Percentiles rank a stretch among this genome's conserved stretches.
phyloP scores from a whole-genome alignment of 257 asterid species.

The Anisodus acutangulus region DNA sequence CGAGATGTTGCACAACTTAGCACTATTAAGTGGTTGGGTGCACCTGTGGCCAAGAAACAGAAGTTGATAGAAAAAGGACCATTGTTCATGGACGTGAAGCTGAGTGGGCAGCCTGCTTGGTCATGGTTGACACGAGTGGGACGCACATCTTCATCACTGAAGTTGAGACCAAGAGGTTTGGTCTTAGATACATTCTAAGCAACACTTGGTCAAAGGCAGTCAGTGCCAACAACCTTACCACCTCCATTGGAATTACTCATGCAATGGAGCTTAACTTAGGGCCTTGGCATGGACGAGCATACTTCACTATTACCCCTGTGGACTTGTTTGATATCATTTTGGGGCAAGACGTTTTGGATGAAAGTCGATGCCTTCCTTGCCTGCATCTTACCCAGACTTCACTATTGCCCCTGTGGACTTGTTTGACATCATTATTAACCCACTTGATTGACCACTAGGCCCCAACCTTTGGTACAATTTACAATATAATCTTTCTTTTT shows the following conservation, averaged over 20 bases:
- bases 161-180: not conserved
- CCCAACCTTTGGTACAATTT: not conserved
- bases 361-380: no score
- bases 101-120: not conserved
- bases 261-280: not conserved
- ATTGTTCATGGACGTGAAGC: not conserved
- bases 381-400: no score
- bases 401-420: no score
- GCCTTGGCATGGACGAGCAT: not conserved
- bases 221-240: not conserved
- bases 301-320: no score
- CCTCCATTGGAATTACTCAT: not conserved
- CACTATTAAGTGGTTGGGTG: no score
- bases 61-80: no score
- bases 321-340: no score
- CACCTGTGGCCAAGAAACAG: no score
- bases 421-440: no score
- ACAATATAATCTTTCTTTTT: not conserved
- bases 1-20: no score
- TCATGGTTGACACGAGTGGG: not conserved
- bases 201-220: not conserved
- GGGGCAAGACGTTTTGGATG: no score
- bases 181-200: conserved; percentile 1
- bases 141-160: not conserved
- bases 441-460: not conserved